phyloP scores from a whole-genome alignment of 2,329 filamentous ascomycete genomes.

The Penicillium sclerotigenum region DNA sequence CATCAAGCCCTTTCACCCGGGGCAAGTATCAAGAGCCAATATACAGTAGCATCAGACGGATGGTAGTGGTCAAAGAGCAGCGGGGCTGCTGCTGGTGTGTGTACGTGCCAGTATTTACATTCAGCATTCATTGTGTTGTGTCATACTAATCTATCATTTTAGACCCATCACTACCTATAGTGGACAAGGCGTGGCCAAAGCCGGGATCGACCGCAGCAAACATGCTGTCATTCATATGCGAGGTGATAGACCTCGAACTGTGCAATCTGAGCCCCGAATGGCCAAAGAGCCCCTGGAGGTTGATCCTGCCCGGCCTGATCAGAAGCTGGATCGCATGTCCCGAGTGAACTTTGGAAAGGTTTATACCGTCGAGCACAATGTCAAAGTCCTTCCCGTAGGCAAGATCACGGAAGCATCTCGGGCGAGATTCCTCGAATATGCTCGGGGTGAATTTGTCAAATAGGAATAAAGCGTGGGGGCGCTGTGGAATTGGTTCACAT shows the following conservation, averaged over 20 bases:
- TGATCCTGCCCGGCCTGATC: conserved; percentile 13
- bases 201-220: conserved; percentile 32
- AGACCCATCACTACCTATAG: conserved; percentile 45
- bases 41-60: conserved; percentile 32
- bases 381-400: conserved; percentile 43
- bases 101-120: conserved; percentile 21
- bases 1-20: conserved; percentile 9
- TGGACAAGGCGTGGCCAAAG: conserved; percentile 36
- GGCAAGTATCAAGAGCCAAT: conserved; percentile 25
- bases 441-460: neutral
- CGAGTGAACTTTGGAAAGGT: conserved; percentile 43
- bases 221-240: conserved; percentile 42
- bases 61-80: conserved; percentile 31
- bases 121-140: neutral
- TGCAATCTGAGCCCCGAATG: conserved; percentile 29
- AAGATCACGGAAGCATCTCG: conserved; percentile 30
- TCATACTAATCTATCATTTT: neutral
- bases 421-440: conserved; percentile 14
- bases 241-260: conserved; percentile 10
- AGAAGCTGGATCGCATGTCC: conserved; percentile 34
- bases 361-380: conserved; percentile 44
- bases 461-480: neutral
- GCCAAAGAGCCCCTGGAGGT: conserved; percentile 40
- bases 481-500: neutral
- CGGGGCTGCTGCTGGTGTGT: conserved; percentile 33